Percentiles rank a stretch among this genome's conserved stretches.
Evolutionary conservation across 2,329 filamentous ascomycete genomes (phyloP).

Genomic region (Fusarium haematococcum): DNA sequence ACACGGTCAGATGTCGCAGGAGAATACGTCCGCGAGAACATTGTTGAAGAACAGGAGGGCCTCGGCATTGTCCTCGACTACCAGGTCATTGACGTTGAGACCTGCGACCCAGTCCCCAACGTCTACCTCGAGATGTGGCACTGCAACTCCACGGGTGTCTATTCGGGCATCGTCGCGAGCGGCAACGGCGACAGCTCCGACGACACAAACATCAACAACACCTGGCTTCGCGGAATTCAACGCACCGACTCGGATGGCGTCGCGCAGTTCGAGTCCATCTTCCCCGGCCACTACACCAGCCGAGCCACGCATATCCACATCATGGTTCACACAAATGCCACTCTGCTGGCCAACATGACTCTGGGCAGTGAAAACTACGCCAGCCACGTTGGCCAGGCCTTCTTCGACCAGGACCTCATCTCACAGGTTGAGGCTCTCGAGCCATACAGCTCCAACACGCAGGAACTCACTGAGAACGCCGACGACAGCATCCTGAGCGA

Average conservation of each 20-base stretch:
- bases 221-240: constrained; percentile 54
- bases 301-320: constrained; percentile 63
- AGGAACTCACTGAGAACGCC: constrained; percentile 61
- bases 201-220: constrained; percentile 47
- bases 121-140: constrained; percentile 61
- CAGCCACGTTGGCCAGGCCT: constrained; percentile 73
- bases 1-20: constrained; percentile 44
- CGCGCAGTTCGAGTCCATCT: constrained; percentile 56
- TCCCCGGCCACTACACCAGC: constrained; percentile 58
- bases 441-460: constrained; percentile 62
- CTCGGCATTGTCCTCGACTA: constrained; percentile 57
- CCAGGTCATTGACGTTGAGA: constrained; percentile 58
- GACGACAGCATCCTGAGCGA: constrained; percentile 62
- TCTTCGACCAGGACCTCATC: constrained; percentile 71
- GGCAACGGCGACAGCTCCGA: constrained; percentile 59
- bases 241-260: constrained; percentile 56
- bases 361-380: constrained; percentile 53
- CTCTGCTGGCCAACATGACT: constrained; percentile 49
- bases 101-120: constrained; percentile 55
- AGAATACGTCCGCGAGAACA: constrained; percentile 51
- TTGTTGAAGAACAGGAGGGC: constrained; percentile 56
- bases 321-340: constrained; percentile 53
- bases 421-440: constrained; percentile 59
- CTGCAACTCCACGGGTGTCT: constrained; percentile 61
- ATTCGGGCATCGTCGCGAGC: constrained; percentile 54